A percentile compares a stretch with the other conserved stretches of the same genome.
Conservation (phyloP, 1,139 yeast genomes). For the Hyphopichia fennica region DNA sequence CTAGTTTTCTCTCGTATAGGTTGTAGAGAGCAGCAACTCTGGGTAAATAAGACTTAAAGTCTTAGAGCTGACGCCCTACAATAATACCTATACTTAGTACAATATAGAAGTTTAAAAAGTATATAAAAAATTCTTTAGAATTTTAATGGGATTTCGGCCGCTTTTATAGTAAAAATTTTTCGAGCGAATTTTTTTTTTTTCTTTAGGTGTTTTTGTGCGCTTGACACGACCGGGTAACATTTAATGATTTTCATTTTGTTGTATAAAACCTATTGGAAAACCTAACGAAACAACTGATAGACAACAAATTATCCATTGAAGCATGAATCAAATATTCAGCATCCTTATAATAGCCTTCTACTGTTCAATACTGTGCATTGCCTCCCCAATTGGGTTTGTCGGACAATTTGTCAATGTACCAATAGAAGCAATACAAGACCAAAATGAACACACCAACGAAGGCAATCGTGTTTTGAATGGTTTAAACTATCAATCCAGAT, state of each 20-base stretch:
- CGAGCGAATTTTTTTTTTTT: neutral
- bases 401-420: slow-evolving; percentile 28
- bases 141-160: slow-evolving; percentile 6
- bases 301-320: no score
- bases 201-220: neutral
- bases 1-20: slow-evolving; percentile 51
- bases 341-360: neutral
- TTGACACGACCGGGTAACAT: slow-evolving; percentile 1
- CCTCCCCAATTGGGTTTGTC: slow-evolving; percentile 11
- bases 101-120: slow-evolving; percentile 27
- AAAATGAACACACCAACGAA: slow-evolving; percentile 1
- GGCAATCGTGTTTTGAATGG: slow-evolving; percentile 27
- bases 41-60: slow-evolving; percentile 18
- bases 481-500: slow-evolving; percentile 35
- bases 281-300: no score
- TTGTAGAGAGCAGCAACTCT: slow-evolving; percentile 55
- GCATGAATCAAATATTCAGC: neutral
- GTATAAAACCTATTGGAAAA: no score
- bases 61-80: slow-evolving; percentile 48
- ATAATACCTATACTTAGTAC: slow-evolving; percentile 55
- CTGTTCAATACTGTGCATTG: slow-evolving; percentile 1
- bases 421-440: slow-evolving; percentile 6
- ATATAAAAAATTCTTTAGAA: slow-evolving; percentile 6
- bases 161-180: slow-evolving; percentile 1
- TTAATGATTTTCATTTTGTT: no score